These are phyloP conservation scores for Gypsophila paniculata DNA, from an alignment of 179 eudicot genomes.

Conservation along the genomic window DNA sequence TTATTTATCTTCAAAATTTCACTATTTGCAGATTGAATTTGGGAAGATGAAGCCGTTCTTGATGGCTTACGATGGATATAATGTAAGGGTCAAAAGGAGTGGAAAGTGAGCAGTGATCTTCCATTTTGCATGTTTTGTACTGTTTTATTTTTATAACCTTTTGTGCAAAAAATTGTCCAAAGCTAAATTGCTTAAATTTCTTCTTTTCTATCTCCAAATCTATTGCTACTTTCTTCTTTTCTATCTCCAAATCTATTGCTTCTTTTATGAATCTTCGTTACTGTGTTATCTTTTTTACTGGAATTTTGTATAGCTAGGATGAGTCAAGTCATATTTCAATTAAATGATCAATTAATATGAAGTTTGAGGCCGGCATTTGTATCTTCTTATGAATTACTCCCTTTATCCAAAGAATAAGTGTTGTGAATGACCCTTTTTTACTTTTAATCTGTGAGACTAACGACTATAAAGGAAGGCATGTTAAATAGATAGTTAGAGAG, in stretches of 20 bases:
- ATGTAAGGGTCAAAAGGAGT: slow-evolving; percentile 70
- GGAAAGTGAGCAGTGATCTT: slow-evolving; percentile 59
- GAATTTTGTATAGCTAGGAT: not conserved
- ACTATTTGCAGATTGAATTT: slow-evolving; percentile 62
- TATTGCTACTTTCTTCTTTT: too few species aligned
- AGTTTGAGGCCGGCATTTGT: not conserved
- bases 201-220: not conserved
- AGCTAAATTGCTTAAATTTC: not conserved
- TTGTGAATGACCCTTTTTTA: not conserved
- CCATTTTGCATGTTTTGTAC: slow-evolving; percentile 8
- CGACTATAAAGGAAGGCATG: not conserved
- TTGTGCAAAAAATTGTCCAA: not conserved
- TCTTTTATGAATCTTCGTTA: not conserved
- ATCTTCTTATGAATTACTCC: not conserved
- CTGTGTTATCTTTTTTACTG: too few species aligned
- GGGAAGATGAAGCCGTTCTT: slow-evolving; percentile 90
- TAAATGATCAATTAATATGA: not conserved
- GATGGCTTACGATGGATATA: slow-evolving; percentile 72
- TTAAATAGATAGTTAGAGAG: not conserved
- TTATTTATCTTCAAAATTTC: too few species aligned
- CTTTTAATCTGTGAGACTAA: not conserved
- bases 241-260: not conserved
- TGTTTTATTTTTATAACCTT: not conserved
- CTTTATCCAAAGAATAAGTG: not conserved
- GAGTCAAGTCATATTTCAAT: not conserved